These are phyloP conservation scores for Simplicillium aogashimaense DNA, from an alignment of 2,329 filamentous ascomycete species.

Conservation along the genomic window DNA sequence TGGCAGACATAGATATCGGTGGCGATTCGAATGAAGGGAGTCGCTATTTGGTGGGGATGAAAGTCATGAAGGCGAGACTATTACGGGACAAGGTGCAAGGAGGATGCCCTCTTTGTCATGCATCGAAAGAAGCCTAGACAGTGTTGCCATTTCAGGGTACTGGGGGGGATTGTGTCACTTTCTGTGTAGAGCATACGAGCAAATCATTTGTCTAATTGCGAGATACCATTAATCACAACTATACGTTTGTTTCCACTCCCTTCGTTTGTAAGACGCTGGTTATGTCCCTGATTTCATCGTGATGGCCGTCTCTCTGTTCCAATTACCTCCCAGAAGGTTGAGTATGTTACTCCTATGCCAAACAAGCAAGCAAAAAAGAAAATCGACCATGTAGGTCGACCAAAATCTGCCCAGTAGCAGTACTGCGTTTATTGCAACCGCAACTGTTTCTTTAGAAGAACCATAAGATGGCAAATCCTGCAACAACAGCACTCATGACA, in stretches of 20 bases:
- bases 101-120: conserved; percentile 52
- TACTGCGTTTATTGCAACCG: too few species aligned
- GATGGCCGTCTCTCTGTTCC: too few species aligned
- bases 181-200: neutral
- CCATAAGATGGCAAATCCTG: too few species aligned
- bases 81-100: conserved; percentile 59
- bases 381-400: too few species aligned
- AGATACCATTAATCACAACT: neutral
- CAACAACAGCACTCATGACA: neutral
- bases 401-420: too few species aligned
- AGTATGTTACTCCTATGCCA: too few species aligned
- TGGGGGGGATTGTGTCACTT: neutral
- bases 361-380: too few species aligned
- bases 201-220: too few species aligned
- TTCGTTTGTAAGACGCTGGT: neutral
- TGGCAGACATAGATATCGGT: conserved; percentile 35
- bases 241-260: neutral
- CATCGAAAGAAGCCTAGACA: conserved; percentile 9
- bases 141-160: neutral
- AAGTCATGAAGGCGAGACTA: conserved; percentile 77
- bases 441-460: too few species aligned
- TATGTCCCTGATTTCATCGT: too few species aligned
- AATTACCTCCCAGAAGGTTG: too few species aligned
- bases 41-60: conserved; percentile 65
- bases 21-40: conserved; percentile 29